Conservation (phyloP, 192 early-diverging fungal species). For the Gamsiella multidivaricata region DNA sequence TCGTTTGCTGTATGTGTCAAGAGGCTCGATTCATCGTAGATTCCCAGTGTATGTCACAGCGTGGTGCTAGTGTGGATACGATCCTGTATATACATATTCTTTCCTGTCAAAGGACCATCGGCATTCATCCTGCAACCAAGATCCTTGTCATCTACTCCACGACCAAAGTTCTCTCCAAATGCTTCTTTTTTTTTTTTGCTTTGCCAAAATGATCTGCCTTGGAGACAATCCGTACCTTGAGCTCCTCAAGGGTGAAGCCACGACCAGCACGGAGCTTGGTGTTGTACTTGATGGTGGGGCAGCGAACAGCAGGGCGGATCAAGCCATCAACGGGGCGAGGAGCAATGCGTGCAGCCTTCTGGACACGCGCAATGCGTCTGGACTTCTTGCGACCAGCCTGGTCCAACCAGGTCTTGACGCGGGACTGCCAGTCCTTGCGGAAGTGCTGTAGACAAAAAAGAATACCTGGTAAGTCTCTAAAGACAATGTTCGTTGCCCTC, state of each 20-base stretch:
- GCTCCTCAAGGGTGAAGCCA: constrained; percentile 98
- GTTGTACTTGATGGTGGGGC: constrained; percentile 99
- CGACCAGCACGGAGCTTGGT: constrained; percentile 94
- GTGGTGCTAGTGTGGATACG: no score
- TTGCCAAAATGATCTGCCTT: neutral
- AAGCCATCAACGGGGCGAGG: constrained; percentile 96
- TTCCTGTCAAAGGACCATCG: neutral
- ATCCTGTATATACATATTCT: no score
- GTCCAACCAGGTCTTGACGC: constrained; percentile 99
- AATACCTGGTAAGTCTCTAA: neutral
- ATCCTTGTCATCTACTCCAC: neutral
- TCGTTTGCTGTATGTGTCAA: no score
- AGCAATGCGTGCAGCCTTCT: constrained; percentile 96
- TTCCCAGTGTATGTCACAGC: no score
- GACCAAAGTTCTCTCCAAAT: neutral
- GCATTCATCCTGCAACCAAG: no score
- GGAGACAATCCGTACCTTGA: constrained; percentile 84
- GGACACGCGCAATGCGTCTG: constrained; percentile 85
- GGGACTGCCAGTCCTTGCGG: constrained; percentile 97
- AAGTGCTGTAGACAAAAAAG: constrained; percentile 70
- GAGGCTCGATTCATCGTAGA: no score
- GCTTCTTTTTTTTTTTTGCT: neutral
- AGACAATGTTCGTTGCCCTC: neutral
- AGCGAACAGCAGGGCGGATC: constrained; percentile 95
- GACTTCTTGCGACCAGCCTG: constrained; percentile 96